Evolutionary conservation across 495 filamentous ascomycete genomes (phyloP), one percentile per base, ranked within the genome.

Genomic region (Aspergillus carlsbadensis): DNA sequence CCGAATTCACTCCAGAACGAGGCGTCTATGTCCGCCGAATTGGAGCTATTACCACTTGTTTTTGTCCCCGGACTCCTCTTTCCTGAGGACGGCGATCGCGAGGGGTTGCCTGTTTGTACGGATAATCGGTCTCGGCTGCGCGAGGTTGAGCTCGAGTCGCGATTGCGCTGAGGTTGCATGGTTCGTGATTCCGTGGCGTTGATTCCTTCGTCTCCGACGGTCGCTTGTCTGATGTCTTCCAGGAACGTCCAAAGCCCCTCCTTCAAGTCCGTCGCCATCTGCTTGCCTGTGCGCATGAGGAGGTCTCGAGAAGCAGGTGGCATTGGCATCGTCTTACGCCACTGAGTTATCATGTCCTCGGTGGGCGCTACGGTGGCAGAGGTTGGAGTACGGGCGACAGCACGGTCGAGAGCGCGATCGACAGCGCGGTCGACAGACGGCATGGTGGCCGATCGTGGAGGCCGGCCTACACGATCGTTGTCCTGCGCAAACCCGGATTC

Each of bases 161-260:
- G 75, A 54, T 69, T 76, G 64, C 61, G 70, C 49, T 62, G 24
- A 22, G 70, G 57, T 48, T 72, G 67, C 56, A 70, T 65, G 47
- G 65, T 70, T 35, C 76, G 64, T 33, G 73, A 70, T 60, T 74
- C 75, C 15, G 75, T 79, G 36, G 81, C 85, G 51, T 77, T 84
- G 54, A 91, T 84, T 10, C 83, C 89, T 70, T 98, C 94, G 29
- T 98, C 94, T 36, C 93, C 94, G 11, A 97, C 90, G 2, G 94
- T 96, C 13, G 91, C 94, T 72, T 98, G 94, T 59, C 91, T 80
- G 22, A 98, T 81, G 70, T 98, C 94, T 65, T 98, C 94, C 57
- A 97, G 81, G 69, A 98, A 98, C 13, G 91, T 96, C 90, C 90
- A 94, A n/a, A 98, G 74, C 0, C 94, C 94, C 37, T 92, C 84